These are phyloP conservation scores for Aechmea fasciata DNA, from an alignment of 176 grass and related monocot species.

Conservation along the genomic window DNA sequence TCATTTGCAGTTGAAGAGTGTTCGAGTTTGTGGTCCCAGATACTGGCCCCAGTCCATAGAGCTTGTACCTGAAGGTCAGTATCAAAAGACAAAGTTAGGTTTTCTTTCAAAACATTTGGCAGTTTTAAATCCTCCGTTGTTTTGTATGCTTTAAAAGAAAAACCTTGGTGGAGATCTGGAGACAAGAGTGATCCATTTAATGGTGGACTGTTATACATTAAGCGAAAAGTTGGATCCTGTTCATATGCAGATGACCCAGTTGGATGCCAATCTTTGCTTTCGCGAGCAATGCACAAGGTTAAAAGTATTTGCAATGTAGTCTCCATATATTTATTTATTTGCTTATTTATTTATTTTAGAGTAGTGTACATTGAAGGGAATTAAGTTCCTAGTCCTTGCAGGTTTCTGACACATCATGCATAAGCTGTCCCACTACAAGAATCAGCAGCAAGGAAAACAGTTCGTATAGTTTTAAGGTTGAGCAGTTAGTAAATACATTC, in stretches of 20 bases:
- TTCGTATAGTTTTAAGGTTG: conserved; percentile 49
- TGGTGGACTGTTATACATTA: conserved; percentile 80
- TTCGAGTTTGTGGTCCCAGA: conserved; percentile 92
- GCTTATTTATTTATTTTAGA: background rate
- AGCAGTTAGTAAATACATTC: conserved; percentile 90
- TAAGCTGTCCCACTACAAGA: conserved; percentile 18
- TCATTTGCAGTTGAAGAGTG: conserved; percentile 68
- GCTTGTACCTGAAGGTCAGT: conserved; percentile 65
- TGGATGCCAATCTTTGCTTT: conserved; percentile 93
- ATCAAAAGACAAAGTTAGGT: conserved; percentile 20
- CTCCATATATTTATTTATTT: background rate
- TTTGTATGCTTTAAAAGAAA: conserved; percentile 36
- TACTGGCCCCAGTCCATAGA: conserved; percentile 88
- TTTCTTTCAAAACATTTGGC: conserved; percentile 9
- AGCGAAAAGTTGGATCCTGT: conserved; percentile 97
- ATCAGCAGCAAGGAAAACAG: conserved; percentile 8
- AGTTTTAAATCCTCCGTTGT: conserved; percentile 14
- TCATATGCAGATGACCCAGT: conserved; percentile 90
- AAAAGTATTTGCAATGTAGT: conserved; percentile 17
- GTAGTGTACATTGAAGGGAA: background rate
- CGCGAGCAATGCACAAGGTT: conserved; percentile 94
- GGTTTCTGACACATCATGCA: conserved; percentile 50
- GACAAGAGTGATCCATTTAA: conserved; percentile 84
- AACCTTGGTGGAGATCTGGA: conserved; percentile 82
- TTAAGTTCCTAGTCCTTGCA: conserved; percentile 12